A percentile compares a stretch with the other conserved stretches of the same genome.
Evolutionary conservation across 2,329 filamentous ascomycete genomes (phyloP).

Genomic region (Aspergillus awamori): DNA sequence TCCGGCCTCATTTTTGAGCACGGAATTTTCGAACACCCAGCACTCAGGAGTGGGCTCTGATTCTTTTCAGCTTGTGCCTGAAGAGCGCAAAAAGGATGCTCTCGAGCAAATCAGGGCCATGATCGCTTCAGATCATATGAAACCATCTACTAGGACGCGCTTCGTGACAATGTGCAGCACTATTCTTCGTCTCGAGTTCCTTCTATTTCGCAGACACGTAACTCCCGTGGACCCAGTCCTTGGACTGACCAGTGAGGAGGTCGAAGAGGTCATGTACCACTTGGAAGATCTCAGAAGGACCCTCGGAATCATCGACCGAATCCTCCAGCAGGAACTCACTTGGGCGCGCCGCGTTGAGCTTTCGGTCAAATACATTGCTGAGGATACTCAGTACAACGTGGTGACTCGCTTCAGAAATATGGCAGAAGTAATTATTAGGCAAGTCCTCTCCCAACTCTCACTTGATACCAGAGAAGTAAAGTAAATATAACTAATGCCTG

Average conservation of each 20-base stretch:
- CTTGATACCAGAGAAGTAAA: neutral
- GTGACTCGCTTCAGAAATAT: constrained; percentile 24
- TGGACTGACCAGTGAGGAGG: constrained; percentile 14
- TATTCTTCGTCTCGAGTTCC: constrained; percentile 25
- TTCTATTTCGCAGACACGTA: constrained; percentile 24
- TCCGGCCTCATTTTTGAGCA: neutral
- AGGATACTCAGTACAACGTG: constrained; percentile 5
- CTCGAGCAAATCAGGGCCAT: constrained; percentile 23
- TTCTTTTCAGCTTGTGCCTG: neutral
- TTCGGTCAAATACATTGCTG: constrained; percentile 15
- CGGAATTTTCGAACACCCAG: too few species aligned
- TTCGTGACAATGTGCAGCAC: constrained; percentile 28
- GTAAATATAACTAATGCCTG: neutral
- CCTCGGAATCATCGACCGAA: constrained; percentile 19
- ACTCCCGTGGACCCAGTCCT: constrained; percentile 10
- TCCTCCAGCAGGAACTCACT: constrained; percentile 17
- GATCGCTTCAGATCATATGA: constrained; percentile 19
- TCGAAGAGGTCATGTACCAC: constrained; percentile 13
- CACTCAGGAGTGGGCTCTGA: neutral
- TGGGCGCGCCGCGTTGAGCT: constrained; percentile 11
- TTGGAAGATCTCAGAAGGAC: constrained; percentile 19
- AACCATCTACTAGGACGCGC: constrained; percentile 12
- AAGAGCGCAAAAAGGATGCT: constrained; percentile 2
- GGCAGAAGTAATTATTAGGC: constrained; percentile 23
- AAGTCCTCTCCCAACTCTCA: constrained; percentile 5